These are phyloP conservation scores for Fragosphaeria purpurea DNA, from an alignment of 2,329 filamentous ascomycete genomes.

Conservation along the genomic window DNA sequence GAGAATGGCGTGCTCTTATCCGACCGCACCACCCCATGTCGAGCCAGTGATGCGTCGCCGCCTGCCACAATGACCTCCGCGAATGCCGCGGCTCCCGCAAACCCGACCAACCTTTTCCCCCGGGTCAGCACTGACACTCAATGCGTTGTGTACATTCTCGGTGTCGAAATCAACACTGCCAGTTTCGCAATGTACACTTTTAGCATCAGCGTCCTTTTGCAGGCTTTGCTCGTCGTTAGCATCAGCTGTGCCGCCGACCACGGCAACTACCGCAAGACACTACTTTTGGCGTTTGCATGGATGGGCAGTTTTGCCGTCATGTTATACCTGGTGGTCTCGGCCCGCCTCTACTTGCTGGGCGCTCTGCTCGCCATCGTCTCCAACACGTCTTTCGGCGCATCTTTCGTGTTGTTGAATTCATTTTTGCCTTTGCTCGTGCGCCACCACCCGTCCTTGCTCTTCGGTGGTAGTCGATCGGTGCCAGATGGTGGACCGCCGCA, in stretches of 20 bases:
- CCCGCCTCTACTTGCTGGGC: constrained; percentile 68
- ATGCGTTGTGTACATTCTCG: constrained; percentile 75
- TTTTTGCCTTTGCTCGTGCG: constrained; percentile 87
- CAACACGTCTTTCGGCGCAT: constrained; percentile 90
- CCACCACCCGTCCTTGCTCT: constrained; percentile 54
- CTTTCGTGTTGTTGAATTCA: constrained; percentile 90
- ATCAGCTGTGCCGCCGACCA: constrained; percentile 96
- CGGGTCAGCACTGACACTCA: constrained; percentile 37
- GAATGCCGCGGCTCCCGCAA: constrained; percentile 26
- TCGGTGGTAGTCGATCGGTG: constrained; percentile 2
- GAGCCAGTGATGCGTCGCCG: constrained; percentile 41
- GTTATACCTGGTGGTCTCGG: constrained; percentile 71
- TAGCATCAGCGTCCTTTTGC: constrained; percentile 79
- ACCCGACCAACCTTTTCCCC: too few relatives aligned
- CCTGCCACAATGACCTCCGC: not conserved
- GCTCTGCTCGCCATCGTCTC: constrained; percentile 78
- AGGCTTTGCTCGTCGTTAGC: constrained; percentile 84
- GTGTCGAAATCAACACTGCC: constrained; percentile 83
- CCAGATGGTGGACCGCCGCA: constrained; percentile 3
- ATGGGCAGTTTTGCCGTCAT: constrained; percentile 75
- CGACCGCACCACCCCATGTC: constrained; percentile 68
- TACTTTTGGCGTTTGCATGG: constrained; percentile 78
- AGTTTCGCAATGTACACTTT: constrained; percentile 98
- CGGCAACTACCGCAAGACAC: constrained; percentile 79
- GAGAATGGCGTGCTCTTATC: constrained; percentile 81